Base-by-base conservation (phyloP, 306 rosid species). In the Adenanthera pavonina region DNA sequence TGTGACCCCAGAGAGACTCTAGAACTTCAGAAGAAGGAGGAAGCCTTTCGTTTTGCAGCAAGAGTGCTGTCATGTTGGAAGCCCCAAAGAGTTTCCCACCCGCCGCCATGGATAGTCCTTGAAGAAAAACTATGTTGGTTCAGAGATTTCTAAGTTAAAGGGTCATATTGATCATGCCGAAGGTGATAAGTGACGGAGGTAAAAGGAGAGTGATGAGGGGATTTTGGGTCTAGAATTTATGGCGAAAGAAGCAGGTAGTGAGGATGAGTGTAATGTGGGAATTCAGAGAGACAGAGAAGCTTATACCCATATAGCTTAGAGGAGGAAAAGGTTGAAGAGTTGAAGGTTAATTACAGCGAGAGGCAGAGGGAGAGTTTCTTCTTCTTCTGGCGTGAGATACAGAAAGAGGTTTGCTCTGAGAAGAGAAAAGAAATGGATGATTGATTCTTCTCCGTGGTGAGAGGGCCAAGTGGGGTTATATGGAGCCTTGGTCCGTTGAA, bases 1-100 rank as follows among this genome's bases (percentile, higher is more conserved):
- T 73, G 78, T 88, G 90, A 84, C 83, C 74, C 93, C 97, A 94
- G 14, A 90, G 87, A 81, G 92, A 91, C 17, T 87, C 90, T 17
- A 87, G 87, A 74, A 87, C 87, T 0, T 86, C 90, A 87, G 92
- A 83, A 69, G 94, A 86, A 64, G 82, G 79, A 76, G 94, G 92
- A 7, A 72, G 89, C 64, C 87, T 89, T 43, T 88, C 90, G 69
- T 81, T 81, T 86, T 82, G 91, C 7, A 86, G 89, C 10, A 88
- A 66, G 78, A 86, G 80, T 17, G 65, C 19, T 25, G 86, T 70
- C 89, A 89, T 86, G 80, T 89, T 85, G 10, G 95, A 77, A 76
- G 49, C 79, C 17, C 88, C 90, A 68, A 61, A 87, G 69, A 81
- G 84, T 86, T 89, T 86, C 12, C 89, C 80, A 82, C 87, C 54